phyloP scores from a whole-genome alignment of 352 stramenopile genomes.

The Phytophthora citrophthora region DNA sequence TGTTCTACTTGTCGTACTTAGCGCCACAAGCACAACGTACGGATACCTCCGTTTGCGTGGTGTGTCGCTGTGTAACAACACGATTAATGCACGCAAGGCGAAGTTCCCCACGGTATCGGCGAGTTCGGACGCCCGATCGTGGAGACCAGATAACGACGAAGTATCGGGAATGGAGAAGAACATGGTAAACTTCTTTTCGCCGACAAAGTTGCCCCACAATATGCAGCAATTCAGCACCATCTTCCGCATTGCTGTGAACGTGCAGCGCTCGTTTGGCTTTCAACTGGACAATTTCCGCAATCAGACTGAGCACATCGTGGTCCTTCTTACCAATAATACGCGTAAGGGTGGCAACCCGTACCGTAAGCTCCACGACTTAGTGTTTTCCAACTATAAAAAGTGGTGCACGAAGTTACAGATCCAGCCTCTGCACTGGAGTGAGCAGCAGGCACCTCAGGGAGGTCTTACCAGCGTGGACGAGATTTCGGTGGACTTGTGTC shows the following conservation, averaged over 20 bases:
- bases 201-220: conserved; percentile 65
- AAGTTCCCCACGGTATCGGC: conserved; percentile 69
- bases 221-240: conserved; percentile 89
- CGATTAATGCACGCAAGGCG: conserved; percentile 38
- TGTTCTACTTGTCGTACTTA: conserved; percentile 52
- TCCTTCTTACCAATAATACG: conserved; percentile 94
- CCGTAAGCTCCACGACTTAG: conserved; percentile 77
- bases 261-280: conserved; percentile 88
- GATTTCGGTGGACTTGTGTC: conserved; percentile 83
- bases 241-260: conserved; percentile 83
- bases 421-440: conserved; percentile 70
- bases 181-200: conserved; percentile 85
- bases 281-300: conserved; percentile 92
- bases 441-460: conserved; percentile 73
- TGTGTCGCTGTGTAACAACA: conserved; percentile 35
- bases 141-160: conserved; percentile 51
- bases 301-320: conserved; percentile 97
- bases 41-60: conserved; percentile 58
- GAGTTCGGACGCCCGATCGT: conserved; percentile 79
- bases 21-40: conserved; percentile 37
- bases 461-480: conserved; percentile 89
- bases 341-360: conserved; percentile 83
- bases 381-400: conserved; percentile 91
- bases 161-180: conserved; percentile 39
- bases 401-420: conserved; percentile 90